These are phyloP conservation scores for Aspergillus wentii DNA, from an alignment of 495 filamentous ascomycete species.

Conservation along the genomic window DNA sequence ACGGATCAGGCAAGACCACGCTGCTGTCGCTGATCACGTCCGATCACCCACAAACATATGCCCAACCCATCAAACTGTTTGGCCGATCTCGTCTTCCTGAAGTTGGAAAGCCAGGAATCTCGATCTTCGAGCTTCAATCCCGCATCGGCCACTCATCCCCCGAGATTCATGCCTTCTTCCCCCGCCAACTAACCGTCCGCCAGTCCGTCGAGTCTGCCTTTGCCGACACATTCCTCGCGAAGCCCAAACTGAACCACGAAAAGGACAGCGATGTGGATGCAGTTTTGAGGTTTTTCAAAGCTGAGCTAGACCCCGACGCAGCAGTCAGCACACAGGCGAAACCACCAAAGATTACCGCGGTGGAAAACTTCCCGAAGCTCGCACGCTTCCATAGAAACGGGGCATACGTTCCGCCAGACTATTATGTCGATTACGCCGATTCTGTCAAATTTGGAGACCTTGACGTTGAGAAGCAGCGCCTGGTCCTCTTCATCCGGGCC, in stretches of 20 bases:
- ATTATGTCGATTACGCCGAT: constrained; percentile 62
- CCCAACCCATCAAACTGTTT: constrained; percentile 79
- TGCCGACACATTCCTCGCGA: constrained; percentile 76
- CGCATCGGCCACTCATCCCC: constrained; percentile 90
- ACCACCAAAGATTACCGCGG: constrained; percentile 6
- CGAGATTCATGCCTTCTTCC: constrained; percentile 91
- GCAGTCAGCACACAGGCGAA: constrained; percentile 2
- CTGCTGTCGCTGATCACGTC: constrained; percentile 88
- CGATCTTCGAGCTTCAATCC: constrained; percentile 85
- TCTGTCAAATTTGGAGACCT: constrained; percentile 66
- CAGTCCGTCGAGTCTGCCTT: constrained; percentile 78
- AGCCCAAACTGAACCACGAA: constrained; percentile 54
- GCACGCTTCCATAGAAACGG: not conserved
- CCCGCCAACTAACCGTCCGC: constrained; percentile 67
- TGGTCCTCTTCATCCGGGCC: constrained; percentile 81
- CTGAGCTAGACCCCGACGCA: constrained; percentile 59
- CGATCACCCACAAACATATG: constrained; percentile 93
- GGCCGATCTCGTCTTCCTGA: constrained; percentile 74
- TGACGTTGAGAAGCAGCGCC: constrained; percentile 71
- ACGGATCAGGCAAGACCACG: constrained; percentile 82
- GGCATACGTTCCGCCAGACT: constrained; percentile 14
- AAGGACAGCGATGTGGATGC: constrained; percentile 56
- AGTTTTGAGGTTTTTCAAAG: constrained; percentile 66
- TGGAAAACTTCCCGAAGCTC: constrained; percentile 7
- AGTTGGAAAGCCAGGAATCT: constrained; percentile 66